These are phyloP conservation scores for Ogataea haglerorum DNA, from an alignment of 805 yeast species.

Conservation along the genomic window DNA sequence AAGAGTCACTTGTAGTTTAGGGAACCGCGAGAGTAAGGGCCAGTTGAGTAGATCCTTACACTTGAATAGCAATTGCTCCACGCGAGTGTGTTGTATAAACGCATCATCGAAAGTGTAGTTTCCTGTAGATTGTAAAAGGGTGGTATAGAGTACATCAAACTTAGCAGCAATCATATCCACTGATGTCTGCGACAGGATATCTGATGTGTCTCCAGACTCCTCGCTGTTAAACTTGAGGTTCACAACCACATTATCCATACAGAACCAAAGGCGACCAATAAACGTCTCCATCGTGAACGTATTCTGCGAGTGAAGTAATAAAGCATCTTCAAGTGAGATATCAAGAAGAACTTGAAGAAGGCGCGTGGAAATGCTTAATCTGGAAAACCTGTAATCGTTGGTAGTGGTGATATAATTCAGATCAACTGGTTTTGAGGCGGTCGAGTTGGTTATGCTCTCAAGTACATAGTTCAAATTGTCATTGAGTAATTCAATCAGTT, in stretches of 20 bases:
- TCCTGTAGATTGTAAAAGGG: conserved; percentile 22
- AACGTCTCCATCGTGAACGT: conserved; percentile 24
- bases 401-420: conserved; percentile 15
- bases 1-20: conserved; percentile 25
- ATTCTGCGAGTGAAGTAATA: conserved; percentile 22
- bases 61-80: conserved; percentile 19
- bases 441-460: conserved; percentile 26
- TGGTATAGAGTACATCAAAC: conserved; percentile 29
- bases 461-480: conserved; percentile 22
- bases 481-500: conserved; percentile 22
- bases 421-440: conserved; percentile 14
- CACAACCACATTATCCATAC: conserved; percentile 29
- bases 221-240: conserved; percentile 23
- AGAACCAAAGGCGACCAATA: conserved; percentile 32
- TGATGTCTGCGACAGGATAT: conserved; percentile 20
- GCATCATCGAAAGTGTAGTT: conserved; percentile 20
- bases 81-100: conserved; percentile 13
- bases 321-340: conserved; percentile 16
- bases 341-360: conserved; percentile 28
- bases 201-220: conserved; percentile 6
- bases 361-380: conserved; percentile 26
- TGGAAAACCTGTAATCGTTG: conserved; percentile 23
- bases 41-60: conserved; percentile 30
- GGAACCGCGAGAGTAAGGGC: conserved; percentile 25
- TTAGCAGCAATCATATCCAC: conserved; percentile 14